Evolutionary conservation across 352 stramenopile genomes (phyloP).

Genomic region (Pythium angustatum): DNA sequence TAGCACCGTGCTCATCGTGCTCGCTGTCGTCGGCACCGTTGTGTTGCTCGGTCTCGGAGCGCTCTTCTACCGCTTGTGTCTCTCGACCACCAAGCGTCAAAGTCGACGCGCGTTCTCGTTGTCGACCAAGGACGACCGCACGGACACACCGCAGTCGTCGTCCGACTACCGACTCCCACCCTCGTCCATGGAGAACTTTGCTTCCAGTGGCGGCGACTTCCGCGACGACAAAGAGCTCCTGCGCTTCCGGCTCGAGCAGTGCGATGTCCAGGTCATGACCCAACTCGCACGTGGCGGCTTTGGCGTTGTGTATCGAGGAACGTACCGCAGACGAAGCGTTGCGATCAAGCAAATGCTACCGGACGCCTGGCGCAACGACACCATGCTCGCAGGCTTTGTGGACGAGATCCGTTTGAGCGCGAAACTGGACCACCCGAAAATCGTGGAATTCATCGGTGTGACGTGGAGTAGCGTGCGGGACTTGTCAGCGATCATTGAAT

Average conservation of each 20-base stretch:
- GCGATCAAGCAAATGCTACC: conserved; percentile 21
- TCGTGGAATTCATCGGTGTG: conserved; percentile 34
- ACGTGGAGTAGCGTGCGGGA: conserved; percentile 29
- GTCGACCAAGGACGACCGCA: too few relatives aligned
- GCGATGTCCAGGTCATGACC: neutral
- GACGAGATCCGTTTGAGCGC: conserved; percentile 36
- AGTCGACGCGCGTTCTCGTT: too few relatives aligned
- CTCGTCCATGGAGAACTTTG: too few relatives aligned
- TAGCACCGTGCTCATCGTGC: too few relatives aligned
- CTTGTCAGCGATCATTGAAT: conserved; percentile 32
- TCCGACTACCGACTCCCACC: too few relatives aligned
- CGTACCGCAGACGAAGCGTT: neutral
- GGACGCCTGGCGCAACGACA: conserved; percentile 24
- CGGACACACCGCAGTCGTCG: too few relatives aligned
- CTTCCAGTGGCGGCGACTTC: too few relatives aligned
- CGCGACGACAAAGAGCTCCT: conserved; percentile 11
- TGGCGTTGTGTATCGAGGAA: conserved; percentile 3
- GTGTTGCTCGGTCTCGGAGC: too few relatives aligned
- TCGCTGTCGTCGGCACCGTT: too few relatives aligned
- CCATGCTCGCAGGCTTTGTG: conserved; percentile 28
- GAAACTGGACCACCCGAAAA: conserved; percentile 35
- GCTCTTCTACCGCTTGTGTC: too few relatives aligned
- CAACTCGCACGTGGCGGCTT: conserved; percentile 13
- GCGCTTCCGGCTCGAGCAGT: conserved; percentile 2
- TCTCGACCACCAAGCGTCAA: too few relatives aligned